Base-by-base conservation (phyloP, 2,329 filamentous ascomycete genomes). In the Ophiostoma sp. region DNA sequence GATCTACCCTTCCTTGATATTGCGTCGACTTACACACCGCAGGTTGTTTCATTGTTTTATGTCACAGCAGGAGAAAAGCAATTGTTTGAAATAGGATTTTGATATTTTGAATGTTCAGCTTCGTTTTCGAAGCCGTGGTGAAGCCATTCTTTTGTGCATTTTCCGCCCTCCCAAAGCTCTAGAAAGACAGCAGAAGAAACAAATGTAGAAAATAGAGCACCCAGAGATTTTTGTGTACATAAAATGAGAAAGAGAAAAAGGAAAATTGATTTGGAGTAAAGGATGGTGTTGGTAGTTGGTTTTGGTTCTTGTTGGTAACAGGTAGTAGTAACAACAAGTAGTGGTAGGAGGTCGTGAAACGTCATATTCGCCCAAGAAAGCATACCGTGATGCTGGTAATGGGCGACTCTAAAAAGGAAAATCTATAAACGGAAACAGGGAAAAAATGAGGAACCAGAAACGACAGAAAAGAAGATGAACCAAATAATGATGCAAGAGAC, bases 261-360 rank as follows among this genome's bases (percentile, higher is more conserved):
- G 33, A 72, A 25, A 73, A 72, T 69, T 45, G 39, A 48, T 66
- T 36, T 45, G 36, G 2, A 17, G 45, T n/a, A 17, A 48, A 50
- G 42, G 42, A 33, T 22, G 19, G 42, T 66, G 61, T n/a, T 69
- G 42, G 19, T 22, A 52, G 66, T 69, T 69, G 48, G 45, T 57
- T 61, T 45, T 39, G 17, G 31, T 3, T 66, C 28, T 42, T 42
- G 15, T 68, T 39, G 22, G 50, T 28, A 11, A 5, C 9, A 28
- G 12, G 42, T 42, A 39, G 42, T 64, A 11, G 70, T 50, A 28
- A 48, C 17, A 45, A 66, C n/a, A 71, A 71, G 15, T 63, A 55
- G 50, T 55, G 50, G 22, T 55, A 9, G 28, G 48, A n/a, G 48
- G 72, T 74, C 74, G 70, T 75, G 59, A 75, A 72, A 72, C 71